These are phyloP conservation scores for Ampelocalamus luodianensis DNA, from an alignment of 176 grass and related monocot genomes.

Conservation along the genomic window DNA sequence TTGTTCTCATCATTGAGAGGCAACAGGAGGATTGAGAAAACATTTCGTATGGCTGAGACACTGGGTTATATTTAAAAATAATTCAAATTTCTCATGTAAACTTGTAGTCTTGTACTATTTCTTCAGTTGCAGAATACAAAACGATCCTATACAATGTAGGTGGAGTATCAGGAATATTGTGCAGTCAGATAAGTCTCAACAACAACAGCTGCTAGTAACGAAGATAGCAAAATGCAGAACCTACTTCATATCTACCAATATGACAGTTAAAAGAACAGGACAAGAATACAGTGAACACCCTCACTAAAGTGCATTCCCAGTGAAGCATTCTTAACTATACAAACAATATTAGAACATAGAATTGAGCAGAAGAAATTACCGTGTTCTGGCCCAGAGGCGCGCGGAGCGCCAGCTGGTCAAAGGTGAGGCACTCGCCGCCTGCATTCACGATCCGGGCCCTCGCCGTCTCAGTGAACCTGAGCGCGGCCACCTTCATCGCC, in stretches of 20 bases:
- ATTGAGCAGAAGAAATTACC: constrained; percentile 41
- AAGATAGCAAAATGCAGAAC: background rate
- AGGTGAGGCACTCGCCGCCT: constrained; percentile 75
- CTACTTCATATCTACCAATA: background rate
- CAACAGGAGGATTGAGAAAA: background rate
- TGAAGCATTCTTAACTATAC: background rate
- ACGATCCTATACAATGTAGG: background rate
- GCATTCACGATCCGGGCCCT: constrained; percentile 74
- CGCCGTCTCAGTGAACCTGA: constrained; percentile 86
- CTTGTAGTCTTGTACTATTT: background rate
- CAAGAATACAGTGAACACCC: background rate
- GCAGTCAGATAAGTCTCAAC: background rate
- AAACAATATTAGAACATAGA: background rate
- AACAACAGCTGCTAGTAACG: background rate
- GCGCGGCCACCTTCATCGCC: constrained; percentile 72
- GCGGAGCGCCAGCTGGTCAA: constrained; percentile 76
- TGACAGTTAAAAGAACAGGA: background rate
- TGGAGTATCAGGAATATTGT: background rate
- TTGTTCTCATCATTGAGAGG: constrained; percentile 46
- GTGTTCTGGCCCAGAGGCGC: constrained; percentile 72
- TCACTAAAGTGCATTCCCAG: background rate
- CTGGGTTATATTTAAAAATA: background rate
- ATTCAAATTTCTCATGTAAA: background rate
- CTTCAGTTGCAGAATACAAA: background rate
- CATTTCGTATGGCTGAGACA: background rate